phyloP scores from a whole-genome alignment of 2,329 filamentous ascomycete genomes.

The Arachnomyces sp. region DNA sequence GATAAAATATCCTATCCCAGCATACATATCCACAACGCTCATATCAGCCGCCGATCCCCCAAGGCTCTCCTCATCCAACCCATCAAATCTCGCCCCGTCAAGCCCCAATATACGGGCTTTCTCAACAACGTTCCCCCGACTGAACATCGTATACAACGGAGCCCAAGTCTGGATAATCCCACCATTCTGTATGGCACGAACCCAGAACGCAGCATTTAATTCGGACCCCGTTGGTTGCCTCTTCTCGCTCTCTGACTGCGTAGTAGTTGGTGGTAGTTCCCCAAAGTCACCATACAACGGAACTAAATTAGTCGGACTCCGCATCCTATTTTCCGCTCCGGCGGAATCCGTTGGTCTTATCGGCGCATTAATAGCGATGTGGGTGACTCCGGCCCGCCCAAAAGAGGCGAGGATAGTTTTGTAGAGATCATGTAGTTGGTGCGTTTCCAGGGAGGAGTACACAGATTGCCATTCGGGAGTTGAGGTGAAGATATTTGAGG shows the following conservation, averaged over 20 bases:
- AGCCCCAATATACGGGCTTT: slow-evolving; percentile 65
- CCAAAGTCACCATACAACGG: slow-evolving; percentile 73
- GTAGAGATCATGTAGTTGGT: slow-evolving; percentile 33
- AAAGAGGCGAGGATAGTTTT: slow-evolving; percentile 35
- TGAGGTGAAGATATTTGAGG: slow-evolving; percentile 38
- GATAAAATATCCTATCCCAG: slow-evolving; percentile 88
- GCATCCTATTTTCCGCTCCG: slow-evolving; percentile 59
- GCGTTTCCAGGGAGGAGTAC: slow-evolving; percentile 20
- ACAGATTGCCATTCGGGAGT: slow-evolving; percentile 21
- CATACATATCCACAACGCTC: slow-evolving; percentile 69
- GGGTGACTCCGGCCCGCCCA: slow-evolving; percentile 36
- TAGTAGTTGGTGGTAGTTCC: no score
- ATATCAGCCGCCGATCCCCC: slow-evolving; percentile 20
- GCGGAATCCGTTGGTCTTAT: slow-evolving; percentile 41
- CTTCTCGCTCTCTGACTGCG: slow-evolving; percentile 5
- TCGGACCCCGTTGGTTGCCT: slow-evolving; percentile 39
- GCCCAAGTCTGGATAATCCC: slow-evolving; percentile 80
- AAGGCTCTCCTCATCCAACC: slow-evolving; percentile 22
- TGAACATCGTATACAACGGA: slow-evolving; percentile 89
- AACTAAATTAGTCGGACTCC: slow-evolving; percentile 62
- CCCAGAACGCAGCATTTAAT: slow-evolving; percentile 68
- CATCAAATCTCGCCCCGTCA: slow-evolving; percentile 25
- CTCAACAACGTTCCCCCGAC: slow-evolving; percentile 80
- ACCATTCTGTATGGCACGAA: slow-evolving; percentile 64
- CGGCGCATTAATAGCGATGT: slow-evolving; percentile 53